These are phyloP conservation scores for Pouteria glomerata DNA, from an alignment of 148 eudicot species.

Conservation along the genomic window DNA sequence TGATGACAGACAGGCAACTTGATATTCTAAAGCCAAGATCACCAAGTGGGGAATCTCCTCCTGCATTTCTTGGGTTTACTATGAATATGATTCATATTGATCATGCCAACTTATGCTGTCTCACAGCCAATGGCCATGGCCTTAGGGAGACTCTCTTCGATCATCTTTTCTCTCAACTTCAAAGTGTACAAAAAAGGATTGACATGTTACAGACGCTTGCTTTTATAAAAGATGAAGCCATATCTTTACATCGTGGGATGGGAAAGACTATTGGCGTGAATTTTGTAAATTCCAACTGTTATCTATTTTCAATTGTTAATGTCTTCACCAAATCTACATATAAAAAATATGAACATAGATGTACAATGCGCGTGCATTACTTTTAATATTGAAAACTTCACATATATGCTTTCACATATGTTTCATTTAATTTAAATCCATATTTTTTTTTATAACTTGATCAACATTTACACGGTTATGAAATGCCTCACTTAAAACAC, in stretches of 20 bases:
- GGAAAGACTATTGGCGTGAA: conserved; percentile 44
- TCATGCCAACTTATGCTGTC: conserved; percentile 33
- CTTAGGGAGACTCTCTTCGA: conserved; percentile 87
- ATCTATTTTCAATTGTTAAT: no score
- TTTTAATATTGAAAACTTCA: no score
- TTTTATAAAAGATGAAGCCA: conserved; percentile 61
- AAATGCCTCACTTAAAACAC: no score
- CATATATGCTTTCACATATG: no score
- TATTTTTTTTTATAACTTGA: no score
- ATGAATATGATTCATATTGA: conserved; percentile 76
- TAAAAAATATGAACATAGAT: no score
- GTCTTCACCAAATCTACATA: no score
- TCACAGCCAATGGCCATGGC: conserved; percentile 54
- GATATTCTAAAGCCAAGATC: conserved; percentile 69
- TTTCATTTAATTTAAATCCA: no score
- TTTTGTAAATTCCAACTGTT: no score
- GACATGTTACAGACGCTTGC: conserved; percentile 77
- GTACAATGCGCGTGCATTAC: no score
- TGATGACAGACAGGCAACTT: conserved; percentile 79
- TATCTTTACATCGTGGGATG: conserved; percentile 87
- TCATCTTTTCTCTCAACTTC: conserved; percentile 58
- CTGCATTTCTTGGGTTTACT: conserved; percentile 85
- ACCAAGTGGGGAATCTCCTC: conserved; percentile 62
- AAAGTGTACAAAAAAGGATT: conserved; percentile 66
- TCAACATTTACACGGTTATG: no score